Evolutionary conservation across 2,329 filamentous ascomycete species (phyloP).

Genomic region (Xylariaceae sp.): DNA sequence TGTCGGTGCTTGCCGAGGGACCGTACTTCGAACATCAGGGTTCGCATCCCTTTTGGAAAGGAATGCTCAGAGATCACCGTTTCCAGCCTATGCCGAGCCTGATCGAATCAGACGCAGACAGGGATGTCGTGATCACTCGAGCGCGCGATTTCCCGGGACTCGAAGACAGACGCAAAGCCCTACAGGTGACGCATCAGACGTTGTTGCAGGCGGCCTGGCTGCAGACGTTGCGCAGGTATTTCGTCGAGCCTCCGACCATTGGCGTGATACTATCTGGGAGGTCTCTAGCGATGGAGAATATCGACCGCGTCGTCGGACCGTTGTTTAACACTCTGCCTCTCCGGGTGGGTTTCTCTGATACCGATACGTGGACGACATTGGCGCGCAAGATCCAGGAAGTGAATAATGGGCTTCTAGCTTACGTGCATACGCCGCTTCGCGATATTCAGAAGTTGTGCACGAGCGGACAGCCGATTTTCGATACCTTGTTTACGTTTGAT

Average conservation of each 20-base stretch:
- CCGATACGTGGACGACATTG: conserved; percentile 54
- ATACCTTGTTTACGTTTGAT: conserved; percentile 80
- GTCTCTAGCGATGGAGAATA: conserved; percentile 59
- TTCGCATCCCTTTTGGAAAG: conserved; percentile 60
- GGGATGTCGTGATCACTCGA: conserved; percentile 22
- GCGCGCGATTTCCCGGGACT: conserved; percentile 39
- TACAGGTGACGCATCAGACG: conserved; percentile 74
- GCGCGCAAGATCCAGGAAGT: conserved; percentile 63
- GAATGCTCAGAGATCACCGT: conserved; percentile 41
- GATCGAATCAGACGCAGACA: conserved; percentile 4
- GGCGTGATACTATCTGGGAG: conserved; percentile 78
- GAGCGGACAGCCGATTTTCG: conserved; percentile 59
- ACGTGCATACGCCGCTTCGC: conserved; percentile 73
- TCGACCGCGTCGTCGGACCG: conserved; percentile 68
- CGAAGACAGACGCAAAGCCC: conserved; percentile 46
- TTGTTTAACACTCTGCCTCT: conserved; percentile 88
- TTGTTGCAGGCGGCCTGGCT: conserved; percentile 73
- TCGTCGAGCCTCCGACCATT: conserved; percentile 46
- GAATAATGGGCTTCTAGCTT: conserved; percentile 61
- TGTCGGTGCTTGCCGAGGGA: conserved; percentile 63
- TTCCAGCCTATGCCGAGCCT: conserved; percentile 21
- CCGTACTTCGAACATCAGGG: conserved; percentile 49
- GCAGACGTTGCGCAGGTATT: conserved; percentile 50
- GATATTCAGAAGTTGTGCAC: conserved; percentile 76
- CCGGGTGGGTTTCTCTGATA: conserved; percentile 39